Conservation (phyloP, 2,329 filamentous ascomycete genomes). For the Aspergillus neoniger region DNA sequence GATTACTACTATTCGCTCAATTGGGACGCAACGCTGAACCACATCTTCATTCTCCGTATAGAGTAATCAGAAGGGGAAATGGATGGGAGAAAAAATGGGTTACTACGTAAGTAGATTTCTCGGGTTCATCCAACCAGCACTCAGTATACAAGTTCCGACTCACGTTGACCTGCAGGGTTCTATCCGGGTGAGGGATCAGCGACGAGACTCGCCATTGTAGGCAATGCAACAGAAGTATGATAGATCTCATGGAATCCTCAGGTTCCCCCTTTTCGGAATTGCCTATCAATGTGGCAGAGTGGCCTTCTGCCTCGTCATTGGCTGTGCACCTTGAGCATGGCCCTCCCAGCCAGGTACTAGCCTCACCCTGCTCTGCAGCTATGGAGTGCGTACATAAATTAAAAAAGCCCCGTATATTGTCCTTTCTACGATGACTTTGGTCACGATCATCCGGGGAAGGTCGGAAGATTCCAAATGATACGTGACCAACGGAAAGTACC, state of each 20-base stretch:
- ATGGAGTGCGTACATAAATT: not conserved
- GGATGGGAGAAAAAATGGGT: not conserved
- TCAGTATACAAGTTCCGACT: slow-evolving; percentile 12
- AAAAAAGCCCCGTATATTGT: not conserved
- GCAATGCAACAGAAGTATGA: slow-evolving; percentile 16
- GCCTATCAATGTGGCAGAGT: not conserved
- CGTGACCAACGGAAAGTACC: slow-evolving; percentile 5
- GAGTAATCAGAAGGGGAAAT: not conserved
- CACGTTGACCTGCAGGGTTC: slow-evolving; percentile 20
- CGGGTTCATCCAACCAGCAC: slow-evolving; percentile 10
- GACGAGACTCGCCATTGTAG: slow-evolving; percentile 5
- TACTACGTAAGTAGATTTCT: not conserved
- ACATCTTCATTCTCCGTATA: not conserved
- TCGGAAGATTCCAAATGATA: slow-evolving; percentile 8
- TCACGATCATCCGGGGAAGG: slow-evolving; percentile 6
- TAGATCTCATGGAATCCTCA: slow-evolving; percentile 16
- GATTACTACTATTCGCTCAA: not conserved
- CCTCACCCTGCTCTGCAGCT: not conserved
- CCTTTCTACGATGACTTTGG: not conserved
- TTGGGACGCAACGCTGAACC: not conserved
- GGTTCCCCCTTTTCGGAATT: slow-evolving; percentile 4
- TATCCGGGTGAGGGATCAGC: slow-evolving; percentile 6
- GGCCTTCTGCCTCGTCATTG: not conserved
- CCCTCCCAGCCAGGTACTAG: slow-evolving; percentile 1
- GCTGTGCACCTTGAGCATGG: not conserved